Conservation (phyloP, 2,329 filamentous ascomycete species). For the Aspergillus fumigatiaffinis region DNA sequence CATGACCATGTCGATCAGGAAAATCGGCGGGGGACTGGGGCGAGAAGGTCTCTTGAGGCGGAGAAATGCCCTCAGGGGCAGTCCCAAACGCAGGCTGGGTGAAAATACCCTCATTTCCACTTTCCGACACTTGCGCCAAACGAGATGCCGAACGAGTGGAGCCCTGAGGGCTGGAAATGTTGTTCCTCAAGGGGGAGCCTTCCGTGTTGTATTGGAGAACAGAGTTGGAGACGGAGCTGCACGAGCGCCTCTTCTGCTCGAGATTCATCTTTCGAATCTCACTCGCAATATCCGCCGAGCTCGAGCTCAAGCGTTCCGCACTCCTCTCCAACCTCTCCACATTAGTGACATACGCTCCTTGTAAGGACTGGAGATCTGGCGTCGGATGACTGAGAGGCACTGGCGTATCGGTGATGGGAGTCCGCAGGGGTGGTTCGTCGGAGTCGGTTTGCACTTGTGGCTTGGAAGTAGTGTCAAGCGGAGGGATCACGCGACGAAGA, state of each 20-base stretch:
- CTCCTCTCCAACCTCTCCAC: constrained; percentile 47
- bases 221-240: constrained; percentile 42
- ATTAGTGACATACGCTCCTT: constrained; percentile 49
- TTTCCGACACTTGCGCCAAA: constrained; percentile 38
- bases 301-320: constrained; percentile 46
- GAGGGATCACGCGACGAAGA: constrained; percentile 24
- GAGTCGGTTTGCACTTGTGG: constrained; percentile 2
- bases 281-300: constrained; percentile 42
- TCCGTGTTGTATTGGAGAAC: constrained; percentile 39
- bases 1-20: constrained; percentile 15
- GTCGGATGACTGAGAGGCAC: constrained; percentile 46
- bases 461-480: constrained; percentile 22
- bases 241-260: constrained; percentile 42
- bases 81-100: constrained; percentile 6
- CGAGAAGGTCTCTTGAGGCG: constrained; percentile 8
- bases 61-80: constrained; percentile 16
- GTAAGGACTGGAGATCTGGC: constrained; percentile 47
- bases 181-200: constrained; percentile 35
- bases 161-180: constrained; percentile 38
- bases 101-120: constrained; percentile 30
- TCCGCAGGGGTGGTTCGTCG: constrained; percentile 24
- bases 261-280: constrained; percentile 45
- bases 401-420: constrained; percentile 38
- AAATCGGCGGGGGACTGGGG: constrained; percentile 5
- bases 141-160: constrained; percentile 41